phyloP scores from a whole-genome alignment of 129 eudicot genomes.

The Flaveria ramosissima region DNA sequence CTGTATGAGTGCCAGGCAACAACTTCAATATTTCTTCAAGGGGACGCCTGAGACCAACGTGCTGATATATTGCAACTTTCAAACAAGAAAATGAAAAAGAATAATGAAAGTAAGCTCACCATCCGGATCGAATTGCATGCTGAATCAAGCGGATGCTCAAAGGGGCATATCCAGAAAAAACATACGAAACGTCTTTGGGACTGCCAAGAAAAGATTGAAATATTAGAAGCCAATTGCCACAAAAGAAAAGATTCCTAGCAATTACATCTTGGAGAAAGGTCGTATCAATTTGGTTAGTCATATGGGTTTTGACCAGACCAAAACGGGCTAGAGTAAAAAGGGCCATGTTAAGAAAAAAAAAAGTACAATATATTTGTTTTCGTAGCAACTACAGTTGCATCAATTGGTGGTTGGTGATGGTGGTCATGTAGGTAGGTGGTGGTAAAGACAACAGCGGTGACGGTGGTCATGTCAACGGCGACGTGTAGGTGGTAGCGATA shows the following conservation, averaged over 20 bases:
- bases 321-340: background rate
- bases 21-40: constrained; percentile 83
- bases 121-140: constrained; percentile 95
- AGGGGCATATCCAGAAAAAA: constrained; percentile 98
- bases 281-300: background rate
- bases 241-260: background rate
- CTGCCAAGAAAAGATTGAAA: constrained; percentile 43
- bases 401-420: background rate
- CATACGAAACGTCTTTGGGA: constrained; percentile 88
- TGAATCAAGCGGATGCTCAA: constrained; percentile 93
- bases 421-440: background rate
- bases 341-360: background rate
- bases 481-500: background rate
- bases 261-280: background rate
- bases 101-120: constrained; percentile 47
- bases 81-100: background rate
- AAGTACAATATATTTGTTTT: background rate
- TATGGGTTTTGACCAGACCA: too few species aligned
- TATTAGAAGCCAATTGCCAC: constrained; percentile 9
- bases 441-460: background rate
- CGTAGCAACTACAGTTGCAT: background rate
- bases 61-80: background rate
- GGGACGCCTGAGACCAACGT: constrained; percentile 72
- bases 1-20: constrained; percentile 94
- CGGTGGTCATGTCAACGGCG: background rate